A percentile compares a stretch with the other conserved stretches of the same genome.
Evolutionary conservation across 352 stramenopile species (phyloP).

Genomic region (Pythium aquatile): DNA sequence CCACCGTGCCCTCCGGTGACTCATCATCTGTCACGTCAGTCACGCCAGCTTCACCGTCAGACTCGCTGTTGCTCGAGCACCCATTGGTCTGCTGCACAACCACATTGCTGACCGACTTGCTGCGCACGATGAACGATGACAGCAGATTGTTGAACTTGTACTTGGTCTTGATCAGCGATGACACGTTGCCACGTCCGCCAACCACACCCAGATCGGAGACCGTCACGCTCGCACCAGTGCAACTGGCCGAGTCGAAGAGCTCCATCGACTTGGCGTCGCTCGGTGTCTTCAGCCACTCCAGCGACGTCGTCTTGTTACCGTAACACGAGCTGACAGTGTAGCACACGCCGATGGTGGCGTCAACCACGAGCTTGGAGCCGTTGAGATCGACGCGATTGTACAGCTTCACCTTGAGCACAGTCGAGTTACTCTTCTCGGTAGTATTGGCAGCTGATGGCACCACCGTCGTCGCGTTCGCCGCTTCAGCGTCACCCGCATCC

Average conservation of each 20-base stretch:
- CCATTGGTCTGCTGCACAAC: background rate
- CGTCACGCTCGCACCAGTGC: background rate
- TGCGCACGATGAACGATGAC: conserved; percentile 2
- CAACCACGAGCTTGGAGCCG: background rate
- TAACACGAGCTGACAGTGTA: background rate
- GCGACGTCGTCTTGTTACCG: background rate
- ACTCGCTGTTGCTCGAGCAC: too few relatives aligned
- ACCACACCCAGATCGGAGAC: background rate
- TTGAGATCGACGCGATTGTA: background rate
- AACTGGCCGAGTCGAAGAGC: background rate
- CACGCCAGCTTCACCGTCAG: too few relatives aligned
- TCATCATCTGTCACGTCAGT: too few relatives aligned
- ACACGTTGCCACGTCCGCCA: background rate
- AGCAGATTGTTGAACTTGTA: conserved; percentile 7
- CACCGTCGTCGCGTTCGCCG: background rate
- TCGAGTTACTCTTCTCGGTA: background rate
- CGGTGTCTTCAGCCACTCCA: background rate
- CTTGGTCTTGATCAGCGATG: background rate
- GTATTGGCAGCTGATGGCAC: background rate
- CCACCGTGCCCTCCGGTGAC: too few relatives aligned
- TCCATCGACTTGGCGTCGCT: background rate
- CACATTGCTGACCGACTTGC: background rate
- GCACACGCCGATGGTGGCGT: background rate
- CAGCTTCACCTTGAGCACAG: background rate
- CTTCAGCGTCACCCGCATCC: background rate